Percentiles rank a stretch among this genome's conserved stretches.
Conservation (phyloP, 2,329 filamentous ascomycete species). For the Sphaceloma murrayae region DNA sequence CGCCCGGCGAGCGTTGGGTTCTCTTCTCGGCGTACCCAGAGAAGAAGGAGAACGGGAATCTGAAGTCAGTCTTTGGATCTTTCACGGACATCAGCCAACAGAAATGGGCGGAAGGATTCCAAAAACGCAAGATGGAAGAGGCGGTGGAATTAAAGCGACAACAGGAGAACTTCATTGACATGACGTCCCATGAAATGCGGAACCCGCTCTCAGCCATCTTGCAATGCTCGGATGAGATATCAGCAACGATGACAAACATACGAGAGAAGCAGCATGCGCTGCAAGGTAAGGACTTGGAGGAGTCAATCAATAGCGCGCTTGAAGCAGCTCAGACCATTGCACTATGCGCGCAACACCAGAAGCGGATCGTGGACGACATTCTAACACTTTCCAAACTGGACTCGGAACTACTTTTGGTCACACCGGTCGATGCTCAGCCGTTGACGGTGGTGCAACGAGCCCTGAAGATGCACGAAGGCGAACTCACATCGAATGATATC, state of each 20-base stretch:
- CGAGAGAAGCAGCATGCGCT: constrained; percentile 34
- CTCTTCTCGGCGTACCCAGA: constrained; percentile 69
- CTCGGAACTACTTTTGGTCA: constrained; percentile 62
- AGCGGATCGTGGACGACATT: constrained; percentile 67
- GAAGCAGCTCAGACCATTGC: constrained; percentile 70
- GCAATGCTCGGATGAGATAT: constrained; percentile 69
- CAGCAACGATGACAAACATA: constrained; percentile 38
- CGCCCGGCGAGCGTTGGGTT: constrained; percentile 58
- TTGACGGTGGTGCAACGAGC: constrained; percentile 56
- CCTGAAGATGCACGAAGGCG: constrained; percentile 69
- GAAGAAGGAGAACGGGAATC: constrained; percentile 50
- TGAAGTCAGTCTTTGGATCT: constrained; percentile 69
- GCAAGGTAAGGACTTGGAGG: constrained; percentile 32
- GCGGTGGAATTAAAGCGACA: constrained; percentile 71
- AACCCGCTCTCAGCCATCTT: constrained; percentile 66
- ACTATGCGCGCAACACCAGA: constrained; percentile 70
- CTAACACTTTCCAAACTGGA: constrained; percentile 67
- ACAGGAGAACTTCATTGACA: constrained; percentile 75
- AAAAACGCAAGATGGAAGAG: constrained; percentile 67
- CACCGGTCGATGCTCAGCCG: constrained; percentile 59
- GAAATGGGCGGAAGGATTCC: constrained; percentile 73
- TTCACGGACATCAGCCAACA: constrained; percentile 80
- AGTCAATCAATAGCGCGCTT: constrained; percentile 51
- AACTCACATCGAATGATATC: constrained; percentile 60
- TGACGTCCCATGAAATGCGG: constrained; percentile 62